Evolutionary conservation across 176 grass and related monocot genomes (phyloP), one percentile per base, ranked within the genome.

Genomic region (Aegilops bicornis): DNA sequence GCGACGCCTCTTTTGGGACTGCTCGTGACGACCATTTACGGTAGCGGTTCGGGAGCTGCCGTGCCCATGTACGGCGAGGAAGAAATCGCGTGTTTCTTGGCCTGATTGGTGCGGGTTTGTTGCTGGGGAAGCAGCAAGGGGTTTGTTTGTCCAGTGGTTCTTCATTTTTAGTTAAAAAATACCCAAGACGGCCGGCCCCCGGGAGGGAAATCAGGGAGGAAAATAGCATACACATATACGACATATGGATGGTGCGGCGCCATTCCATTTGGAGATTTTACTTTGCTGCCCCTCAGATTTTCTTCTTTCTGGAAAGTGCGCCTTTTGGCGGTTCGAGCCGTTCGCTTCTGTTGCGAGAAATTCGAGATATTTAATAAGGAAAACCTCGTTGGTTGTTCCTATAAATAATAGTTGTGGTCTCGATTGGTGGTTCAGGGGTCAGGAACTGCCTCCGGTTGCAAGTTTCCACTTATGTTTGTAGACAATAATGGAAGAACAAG

Each of bases 311-410:
- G 43, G 58, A 84, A 91, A 76, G 85, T 22, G 23, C 9, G 23
- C 69, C 89, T 65, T 87, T 84, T 82, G 76, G 62, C 63, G 9
- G 81, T 77, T 85, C 50, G 50, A 64, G 76, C 62, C 81, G 75
- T 80, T 87, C 73, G 22, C 32, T 64, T 47, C 72, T 70, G 47
- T 10, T 23, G 67, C 5, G 68, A 63, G 60, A 80, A 67, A 64
- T 6, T 82, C 78, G 61, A 45, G 77, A 43, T 52, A 69, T 81
- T 88, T 27, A 84, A 85, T 31, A 19, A 37, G 3, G 20, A 14
- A 19, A 62, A 17, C 10, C 64, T 23, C 37, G 69, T 36, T 32
- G 33, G 14, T 45, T 66, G 33, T 79, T 83, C 42, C 11, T 48
- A 4, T 54, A 32, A 39, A 29, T 13, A 31, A 29, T 13, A 73